Base-by-base conservation (phyloP, 352 stramenopile species). In the Pilasporangium apinafurcum region DNA sequence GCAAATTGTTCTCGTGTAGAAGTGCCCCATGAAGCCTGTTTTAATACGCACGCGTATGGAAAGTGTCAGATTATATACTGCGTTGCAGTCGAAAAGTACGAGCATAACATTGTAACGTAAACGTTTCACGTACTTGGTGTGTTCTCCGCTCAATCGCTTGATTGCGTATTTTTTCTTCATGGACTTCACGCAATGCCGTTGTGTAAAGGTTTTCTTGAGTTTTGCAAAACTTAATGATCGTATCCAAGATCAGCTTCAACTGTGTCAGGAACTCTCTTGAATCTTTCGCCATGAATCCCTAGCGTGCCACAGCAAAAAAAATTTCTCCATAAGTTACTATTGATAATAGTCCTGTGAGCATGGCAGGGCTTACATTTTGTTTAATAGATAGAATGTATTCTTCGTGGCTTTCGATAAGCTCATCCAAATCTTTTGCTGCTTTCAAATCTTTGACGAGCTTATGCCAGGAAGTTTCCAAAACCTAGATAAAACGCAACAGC, bases 371-470 rank as follows among this genome's bases (percentile, higher is more conserved):
- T 59, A 92, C 83, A 48, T 95, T 93, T 40, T 86, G 65, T 39
- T 93, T 89, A 59, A 96, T 90, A 2, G 91, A 81, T 17, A 75
- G 44, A 26, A 99, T 86, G 56, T 99, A 99, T 4, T 82, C 62
- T 52, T 97, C 82, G 48, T 99, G 96, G 29, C 92, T 96, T 51
- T 83, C 66, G 48, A 99, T 98, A 17, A 98, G 65, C 48, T 95
- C 86, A 55, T 99, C 96, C 43, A 99, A 64, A 45, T 96, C 92
- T 17, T 79, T 83, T 12, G 95, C 89, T 25, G 77, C 74, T 10
- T 95, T 81, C 13, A 99, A 61, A 43, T 90, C 83, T 30, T 84
- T 71, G 24, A 96, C 74, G 3, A 99, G 67, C 35, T 79, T 77
- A 45, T 97, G 76, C 96, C 96, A 99, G 27, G 91, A 94, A 2